Evolutionary conservation across 1,139 yeast genomes (phyloP), one percentile per base, ranked within the genome.

Genomic region (Sugiyamaella xylanicola): DNA sequence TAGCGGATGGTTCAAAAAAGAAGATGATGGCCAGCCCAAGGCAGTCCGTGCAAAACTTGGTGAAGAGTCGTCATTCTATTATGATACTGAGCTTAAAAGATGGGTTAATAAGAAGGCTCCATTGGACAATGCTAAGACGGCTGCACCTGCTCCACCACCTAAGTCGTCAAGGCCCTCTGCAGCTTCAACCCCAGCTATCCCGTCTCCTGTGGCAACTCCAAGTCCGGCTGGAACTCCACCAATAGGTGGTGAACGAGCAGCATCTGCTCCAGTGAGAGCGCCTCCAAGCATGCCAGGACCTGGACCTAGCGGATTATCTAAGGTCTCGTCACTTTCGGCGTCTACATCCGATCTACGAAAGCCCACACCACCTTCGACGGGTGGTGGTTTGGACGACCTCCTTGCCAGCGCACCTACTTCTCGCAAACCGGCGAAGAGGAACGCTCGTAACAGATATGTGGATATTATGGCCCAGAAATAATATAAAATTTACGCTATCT

Each of bases 1-100:
- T 63, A 74, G 79, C 16, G 81, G 84, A 79, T 71, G 71, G 61
- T 61, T 66, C 51, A 63, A 65, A 56, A 42, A 74, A 72, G 53
- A 32, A 43, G 65, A 69, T 46, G 81, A 83, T 53, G 85, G 84
- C 50, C 85, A 82, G 56, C 86, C 87, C 43, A 88, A 87, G 67
- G 88, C 95, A 1, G 79, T 84, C 58, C 81, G 83, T 63, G 98
- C 97, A 35, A 91, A 93, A 65, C 74, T 93, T 60, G 99, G 99
- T 8, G 91, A 87, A 56, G 82, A 84, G 61, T 87, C 79, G 66
- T 77, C 81, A 39, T 86, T 93, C 65, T 82, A 82, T 64, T 95
- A 84, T 68, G 97, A 92, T 72, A 95, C 89, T 65, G 83, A 86
- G 59, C 80, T 88, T 66, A 86, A 87, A 68, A 80, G 96, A 66